A percentile compares a stretch with the other conserved stretches of the same genome.
phyloP scores from a whole-genome alignment of 106 monocot species.

The Acanthochlamys bracteata region DNA sequence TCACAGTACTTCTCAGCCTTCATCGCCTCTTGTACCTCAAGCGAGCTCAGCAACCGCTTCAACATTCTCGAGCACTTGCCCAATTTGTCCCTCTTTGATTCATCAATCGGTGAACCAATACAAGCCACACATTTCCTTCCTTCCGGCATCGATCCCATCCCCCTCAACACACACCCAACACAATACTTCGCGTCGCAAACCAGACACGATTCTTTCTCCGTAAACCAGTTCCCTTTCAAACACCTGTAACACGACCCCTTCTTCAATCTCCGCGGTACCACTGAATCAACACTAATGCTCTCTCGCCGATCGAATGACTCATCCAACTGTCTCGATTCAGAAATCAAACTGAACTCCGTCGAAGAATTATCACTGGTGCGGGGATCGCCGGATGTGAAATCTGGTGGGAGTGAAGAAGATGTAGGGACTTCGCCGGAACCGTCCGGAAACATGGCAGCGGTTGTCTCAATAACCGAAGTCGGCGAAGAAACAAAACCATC shows the following conservation, averaged over 20 bases:
- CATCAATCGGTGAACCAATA: conserved; percentile 52
- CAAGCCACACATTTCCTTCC: conserved; percentile 78
- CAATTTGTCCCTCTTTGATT: conserved; percentile 54
- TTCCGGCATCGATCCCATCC: conserved; percentile 96
- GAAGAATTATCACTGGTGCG: conserved; percentile 7
- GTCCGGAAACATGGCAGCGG: conserved; percentile 15
- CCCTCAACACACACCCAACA: conserved; percentile 42
- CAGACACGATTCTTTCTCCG: conserved; percentile 75
- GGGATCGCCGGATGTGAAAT: not conserved
- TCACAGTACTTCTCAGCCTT: conserved; percentile 63
- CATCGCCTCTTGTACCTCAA: conserved; percentile 69
- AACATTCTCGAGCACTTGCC: conserved; percentile 67
- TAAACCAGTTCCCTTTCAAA: conserved; percentile 54
- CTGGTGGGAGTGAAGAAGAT: not conserved
- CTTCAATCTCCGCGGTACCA: conserved; percentile 18
- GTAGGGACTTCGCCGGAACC: conserved; percentile 8
- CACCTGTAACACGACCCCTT: conserved; percentile 56
- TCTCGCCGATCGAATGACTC: no score
- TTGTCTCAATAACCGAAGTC: conserved; percentile 48
- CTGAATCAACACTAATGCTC: not conserved
- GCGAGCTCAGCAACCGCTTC: conserved; percentile 46
- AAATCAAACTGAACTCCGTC: no score
- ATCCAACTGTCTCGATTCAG: no score
- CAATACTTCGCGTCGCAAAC: conserved; percentile 78
- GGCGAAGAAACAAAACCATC: conserved; percentile 15